Base-by-base conservation (phyloP, 805 yeast species). In the Debaryomyces prosopidis region DNA sequence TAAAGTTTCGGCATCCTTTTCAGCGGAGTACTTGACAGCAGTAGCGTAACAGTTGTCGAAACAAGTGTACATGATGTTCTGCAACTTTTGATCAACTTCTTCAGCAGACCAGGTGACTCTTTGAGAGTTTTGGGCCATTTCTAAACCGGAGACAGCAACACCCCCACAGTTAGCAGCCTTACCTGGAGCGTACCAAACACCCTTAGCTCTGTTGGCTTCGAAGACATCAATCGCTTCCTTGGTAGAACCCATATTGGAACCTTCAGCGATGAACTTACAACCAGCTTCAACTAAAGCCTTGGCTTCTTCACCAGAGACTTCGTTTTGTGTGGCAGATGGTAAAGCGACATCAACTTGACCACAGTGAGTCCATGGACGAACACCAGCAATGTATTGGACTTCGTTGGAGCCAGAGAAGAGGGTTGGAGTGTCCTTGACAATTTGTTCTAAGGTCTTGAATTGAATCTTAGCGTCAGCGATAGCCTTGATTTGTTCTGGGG, bases 141-240 rank as follows among this genome's bases (percentile, higher is more conserved):
- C 99, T 57, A 92, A 81, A 66, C 97, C 98, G 48, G 97, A 89
- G 47, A 91, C 97, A 48, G 97, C 96, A 60, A 92, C 99, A 84
- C 99, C 99, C 77, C 98, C 99, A 77, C 95, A 87, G 84, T 92
- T 92, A 64, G 97, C 92, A 59, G 97, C 97, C 83, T 92, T 92
- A 76, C 97, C 98, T 68, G 97, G 97, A 63, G 96, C 98, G 76
- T 91, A 92, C 99, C 99, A 92, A 73, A 90, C 88, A 42, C 74
- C 65, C 57, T 70, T 65, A 54, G 71, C 55, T 78, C 92, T 83
- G 70, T 79, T 82, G 61, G 86, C 88, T 82, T 92, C 99, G 62
- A 91, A 92, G 51, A 88, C 90, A 57, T 85, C 89, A 58, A 92
- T 89, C 58, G 99, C 99, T 71, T 92, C 98, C 75, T 87, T 86